These are phyloP conservation scores for Daucus carota DNA, from an alignment of 129 eudicot genomes.

Conservation along the genomic window DNA sequence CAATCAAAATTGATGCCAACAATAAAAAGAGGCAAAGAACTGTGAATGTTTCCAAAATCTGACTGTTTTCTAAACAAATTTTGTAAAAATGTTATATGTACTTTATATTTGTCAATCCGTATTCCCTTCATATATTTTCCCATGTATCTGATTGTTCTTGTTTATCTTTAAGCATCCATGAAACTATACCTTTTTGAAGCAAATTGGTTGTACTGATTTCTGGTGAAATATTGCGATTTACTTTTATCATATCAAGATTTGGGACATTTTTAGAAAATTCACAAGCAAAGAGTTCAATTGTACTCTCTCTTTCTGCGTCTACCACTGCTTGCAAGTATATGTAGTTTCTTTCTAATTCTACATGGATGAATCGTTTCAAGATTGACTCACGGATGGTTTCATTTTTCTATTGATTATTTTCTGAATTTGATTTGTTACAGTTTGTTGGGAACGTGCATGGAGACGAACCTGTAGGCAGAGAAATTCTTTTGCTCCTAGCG, in stretches of 20 bases:
- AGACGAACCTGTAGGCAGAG: slow-evolving; percentile 99
- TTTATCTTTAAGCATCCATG: not conserved
- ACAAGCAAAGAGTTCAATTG: not conserved
- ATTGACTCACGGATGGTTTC: not conserved
- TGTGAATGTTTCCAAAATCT: not conserved
- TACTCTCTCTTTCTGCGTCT: not conserved
- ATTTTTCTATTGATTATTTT: slow-evolving; percentile 13
- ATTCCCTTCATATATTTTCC: not conserved
- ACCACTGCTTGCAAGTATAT: not conserved
- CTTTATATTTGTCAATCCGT: not conserved
- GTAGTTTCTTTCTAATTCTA: not conserved
- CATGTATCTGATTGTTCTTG: not conserved
- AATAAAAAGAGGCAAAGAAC: not conserved
- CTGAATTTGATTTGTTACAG: slow-evolving; percentile 36
- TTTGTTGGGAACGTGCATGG: slow-evolving; percentile 97
- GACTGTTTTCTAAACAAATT: not conserved
- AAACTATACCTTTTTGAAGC: not conserved
- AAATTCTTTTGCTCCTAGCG: slow-evolving; percentile 74
- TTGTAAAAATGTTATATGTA: not conserved
- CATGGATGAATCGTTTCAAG: not conserved
- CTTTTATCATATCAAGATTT: not conserved
- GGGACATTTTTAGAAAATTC: not conserved
- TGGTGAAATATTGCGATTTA: not conserved
- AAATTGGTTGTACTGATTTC: not conserved
- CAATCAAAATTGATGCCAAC: not conserved